Base-by-base conservation (phyloP, 345 rosid genomes). In the Cardamine chenopodiifolia region DNA sequence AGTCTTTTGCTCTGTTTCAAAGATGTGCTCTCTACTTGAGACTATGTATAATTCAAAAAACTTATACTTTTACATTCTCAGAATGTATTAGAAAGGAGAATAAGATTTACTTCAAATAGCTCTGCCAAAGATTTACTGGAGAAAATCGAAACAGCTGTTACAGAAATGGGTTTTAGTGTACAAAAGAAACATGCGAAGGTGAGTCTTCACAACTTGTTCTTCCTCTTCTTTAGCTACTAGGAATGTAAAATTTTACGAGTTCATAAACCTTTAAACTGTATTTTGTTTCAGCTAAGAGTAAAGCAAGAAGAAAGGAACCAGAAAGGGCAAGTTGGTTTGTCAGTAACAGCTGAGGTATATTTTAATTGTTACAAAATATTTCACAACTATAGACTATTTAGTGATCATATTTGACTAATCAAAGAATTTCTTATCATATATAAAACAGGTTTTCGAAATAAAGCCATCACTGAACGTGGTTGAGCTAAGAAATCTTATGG, bases 81-180 rank as follows among this genome's bases (percentile, higher is more conserved):
- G 99, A 89, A 88, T 66, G 82, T 88, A 57, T 94, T 97, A 4
- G 92, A 94, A 82, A 89, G 99, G 84, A 94, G 88, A 78, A 85
- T 91, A 79, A 87, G 96, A 73, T 94, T 94, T 71, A 87, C 99
- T 63, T 94, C 97, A 72, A 83, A 85, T 86, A 87, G 69, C 69
- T 86, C 88, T 1, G 83, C 83, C 8, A 92, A 84, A 78, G 87
- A 94, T 72, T 80, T 91, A 86, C 82, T 90, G 2, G 87, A 87
- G 81, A 88, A 84, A 84, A 91, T 94, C 14, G 93, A 91, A 69
- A 78, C 80, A 53, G 81, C 71, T 1, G 95, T 77, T 13, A 88
- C 80, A 3, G 85, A 86, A 80, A 94, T 94, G 99, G 97, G 99
- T 74, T 94, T 82, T 72, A 86, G 79, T 58, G 96, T 90, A 68